phyloP scores from a whole-genome alignment of 2,329 filamentous ascomycete species.

The Ophiobolus disseminans region DNA sequence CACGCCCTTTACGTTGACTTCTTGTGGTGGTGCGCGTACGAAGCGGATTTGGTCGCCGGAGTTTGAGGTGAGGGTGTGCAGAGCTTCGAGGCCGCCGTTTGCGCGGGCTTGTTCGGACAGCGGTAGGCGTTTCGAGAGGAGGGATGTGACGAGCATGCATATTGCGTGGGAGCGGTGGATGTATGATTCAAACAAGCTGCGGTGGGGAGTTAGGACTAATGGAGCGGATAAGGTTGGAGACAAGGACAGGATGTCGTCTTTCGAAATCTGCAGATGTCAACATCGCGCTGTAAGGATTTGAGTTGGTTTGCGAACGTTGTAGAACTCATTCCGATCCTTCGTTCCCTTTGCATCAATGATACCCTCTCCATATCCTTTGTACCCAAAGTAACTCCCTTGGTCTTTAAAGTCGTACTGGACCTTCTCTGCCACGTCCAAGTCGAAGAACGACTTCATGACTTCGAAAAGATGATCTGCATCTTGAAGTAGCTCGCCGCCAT shows the following conservation, averaged over 20 bases:
- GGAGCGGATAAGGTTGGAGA: conserved; percentile 53
- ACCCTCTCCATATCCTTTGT: conserved; percentile 56
- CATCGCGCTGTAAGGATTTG: background rate
- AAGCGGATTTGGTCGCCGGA: conserved; percentile 64
- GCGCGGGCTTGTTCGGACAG: conserved; percentile 35
- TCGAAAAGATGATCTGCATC: conserved; percentile 57
- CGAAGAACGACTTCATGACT: conserved; percentile 56
- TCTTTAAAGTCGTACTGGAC: conserved; percentile 61
- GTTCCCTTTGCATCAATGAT: conserved; percentile 58
- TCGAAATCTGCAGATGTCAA: conserved; percentile 49
- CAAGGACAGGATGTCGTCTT: conserved; percentile 59
- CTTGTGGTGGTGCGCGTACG: conserved; percentile 58
- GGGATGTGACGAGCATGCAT: conserved; percentile 53
- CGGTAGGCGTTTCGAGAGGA: conserved; percentile 55
- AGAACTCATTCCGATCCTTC: conserved; percentile 61
- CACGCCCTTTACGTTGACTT: conserved; percentile 50
- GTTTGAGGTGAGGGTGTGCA: conserved; percentile 54
- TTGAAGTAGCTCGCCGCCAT: conserved; percentile 51
- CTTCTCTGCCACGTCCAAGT: conserved; percentile 60
- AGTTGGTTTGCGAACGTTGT: conserved; percentile 52
- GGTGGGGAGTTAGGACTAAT: conserved; percentile 47
- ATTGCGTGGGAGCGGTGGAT: conserved; percentile 55
- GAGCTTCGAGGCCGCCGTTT: conserved; percentile 50
- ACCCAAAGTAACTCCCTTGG: conserved; percentile 60
- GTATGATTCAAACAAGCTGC: conserved; percentile 52